phyloP scores from a whole-genome alignment of 2,329 filamentous ascomycete species.

The Ophiostoma novo-ulmi region DNA sequence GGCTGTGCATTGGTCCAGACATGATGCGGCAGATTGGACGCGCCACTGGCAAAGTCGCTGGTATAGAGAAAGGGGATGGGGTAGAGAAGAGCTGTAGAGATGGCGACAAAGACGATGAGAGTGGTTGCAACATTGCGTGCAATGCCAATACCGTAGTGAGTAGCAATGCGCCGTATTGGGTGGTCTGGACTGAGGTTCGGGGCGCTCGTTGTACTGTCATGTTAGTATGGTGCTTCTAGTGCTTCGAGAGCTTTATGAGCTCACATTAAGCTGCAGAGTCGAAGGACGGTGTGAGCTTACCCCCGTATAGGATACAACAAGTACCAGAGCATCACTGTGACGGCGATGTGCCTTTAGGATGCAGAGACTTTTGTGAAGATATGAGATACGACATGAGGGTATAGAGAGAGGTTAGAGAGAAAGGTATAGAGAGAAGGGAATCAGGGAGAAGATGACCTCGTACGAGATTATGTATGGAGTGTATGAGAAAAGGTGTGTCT shows the following conservation, averaged over 20 bases:
- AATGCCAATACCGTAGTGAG: constrained; percentile 64
- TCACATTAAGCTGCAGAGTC: neutral
- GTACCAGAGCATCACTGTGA: constrained; percentile 63
- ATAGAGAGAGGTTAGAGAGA: neutral
- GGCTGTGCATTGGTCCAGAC: constrained; percentile 73
- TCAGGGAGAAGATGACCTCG: neutral
- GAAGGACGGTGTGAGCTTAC: constrained; percentile 62
- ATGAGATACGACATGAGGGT: neutral
- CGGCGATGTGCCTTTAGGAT: neutral
- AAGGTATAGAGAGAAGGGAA: neutral
- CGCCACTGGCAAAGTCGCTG: constrained; percentile 64
- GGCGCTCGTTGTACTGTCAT: constrained; percentile 64
- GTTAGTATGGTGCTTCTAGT: constrained; percentile 34
- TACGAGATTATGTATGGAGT: neutral
- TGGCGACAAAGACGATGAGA: constrained; percentile 67
- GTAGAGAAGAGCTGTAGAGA: constrained; percentile 66
- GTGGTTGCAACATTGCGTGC: constrained; percentile 69
- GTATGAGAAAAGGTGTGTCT: neutral
- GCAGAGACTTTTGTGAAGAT: neutral
- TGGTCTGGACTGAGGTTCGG: constrained; percentile 60
- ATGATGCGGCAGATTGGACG: constrained; percentile 69
- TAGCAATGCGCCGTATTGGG: constrained; percentile 59
- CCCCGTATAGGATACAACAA: constrained; percentile 71
- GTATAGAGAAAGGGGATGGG: constrained; percentile 71
- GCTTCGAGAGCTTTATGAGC: neutral